Conservation (phyloP, 2,329 filamentous ascomycete genomes). For the Aspergillus pseudonomiae region DNA sequence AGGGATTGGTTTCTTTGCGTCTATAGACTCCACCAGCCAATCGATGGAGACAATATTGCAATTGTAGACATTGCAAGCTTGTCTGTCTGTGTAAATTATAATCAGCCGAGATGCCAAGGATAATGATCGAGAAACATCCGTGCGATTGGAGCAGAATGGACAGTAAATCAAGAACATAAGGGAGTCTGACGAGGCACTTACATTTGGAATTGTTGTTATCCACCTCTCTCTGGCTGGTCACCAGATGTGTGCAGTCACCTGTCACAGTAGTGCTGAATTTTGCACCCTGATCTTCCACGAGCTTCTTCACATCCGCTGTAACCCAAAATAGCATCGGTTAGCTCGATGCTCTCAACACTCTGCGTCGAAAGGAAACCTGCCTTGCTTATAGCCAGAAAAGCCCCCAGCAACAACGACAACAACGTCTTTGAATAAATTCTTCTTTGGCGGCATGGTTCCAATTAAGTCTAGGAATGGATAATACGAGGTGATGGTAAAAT, state of each 20-base stretch:
- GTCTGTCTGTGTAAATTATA: slow-evolving; percentile 57
- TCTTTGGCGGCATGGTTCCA: neutral
- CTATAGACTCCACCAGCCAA: slow-evolving; percentile 65
- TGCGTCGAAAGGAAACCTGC: slow-evolving; percentile 26
- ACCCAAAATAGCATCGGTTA: slow-evolving; percentile 6
- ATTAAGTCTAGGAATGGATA: neutral
- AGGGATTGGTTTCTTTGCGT: slow-evolving; percentile 44
- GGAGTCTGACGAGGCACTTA: slow-evolving; percentile 25
- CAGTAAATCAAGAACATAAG: no score
- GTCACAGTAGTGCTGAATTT: slow-evolving; percentile 34
- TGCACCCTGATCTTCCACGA: slow-evolving; percentile 40
- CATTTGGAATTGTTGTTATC: slow-evolving; percentile 40
- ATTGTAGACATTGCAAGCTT: slow-evolving; percentile 49
- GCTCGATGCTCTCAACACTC: slow-evolving; percentile 3
- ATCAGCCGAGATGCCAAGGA: slow-evolving; percentile 25
- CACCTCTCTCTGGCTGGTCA: slow-evolving; percentile 41
- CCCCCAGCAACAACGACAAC: slow-evolving; percentile 63
- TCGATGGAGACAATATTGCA: slow-evolving; percentile 61
- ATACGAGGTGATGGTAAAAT: neutral
- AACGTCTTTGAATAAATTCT: slow-evolving; percentile 29
- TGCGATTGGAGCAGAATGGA: neutral
- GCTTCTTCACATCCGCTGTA: slow-evolving; percentile 18
- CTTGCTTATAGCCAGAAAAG: slow-evolving; percentile 59
- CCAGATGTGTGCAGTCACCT: slow-evolving; percentile 41
- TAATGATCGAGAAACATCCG: neutral